These are phyloP conservation scores for Tillandsia fasciculata DNA, from an alignment of 176 grass and related monocot genomes.

Conservation along the genomic window DNA sequence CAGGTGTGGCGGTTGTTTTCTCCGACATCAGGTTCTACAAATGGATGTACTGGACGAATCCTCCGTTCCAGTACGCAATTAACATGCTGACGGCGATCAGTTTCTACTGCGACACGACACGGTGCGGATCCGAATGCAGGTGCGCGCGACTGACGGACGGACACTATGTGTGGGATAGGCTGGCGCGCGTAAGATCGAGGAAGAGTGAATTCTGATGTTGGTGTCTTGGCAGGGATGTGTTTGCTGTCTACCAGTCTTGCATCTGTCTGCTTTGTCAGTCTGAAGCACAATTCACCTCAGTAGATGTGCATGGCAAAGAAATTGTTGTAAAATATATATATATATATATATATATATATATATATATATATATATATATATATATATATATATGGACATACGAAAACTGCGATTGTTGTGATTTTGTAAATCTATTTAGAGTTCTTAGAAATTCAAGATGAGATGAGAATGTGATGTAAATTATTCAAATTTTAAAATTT, in stretches of 20 bases:
- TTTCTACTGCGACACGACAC: constrained; percentile 20
- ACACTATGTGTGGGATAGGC: constrained; percentile 27
- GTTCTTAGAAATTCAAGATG: no score
- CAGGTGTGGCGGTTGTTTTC: constrained; percentile 19
- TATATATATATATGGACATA: no score
- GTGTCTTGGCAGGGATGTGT: constrained; percentile 18
- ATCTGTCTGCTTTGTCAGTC: constrained; percentile 10
- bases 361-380: no score
- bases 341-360: no score
- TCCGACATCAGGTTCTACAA: constrained; percentile 25
- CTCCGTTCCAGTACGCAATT: constrained; percentile 22
- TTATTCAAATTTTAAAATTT: no score
- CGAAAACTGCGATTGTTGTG: no score
- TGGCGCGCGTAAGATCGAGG: constrained; percentile 5
- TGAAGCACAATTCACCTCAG: constrained; percentile 28
- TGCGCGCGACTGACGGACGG: constrained; percentile 22
- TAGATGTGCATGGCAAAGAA: not conserved
- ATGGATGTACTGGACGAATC: constrained; percentile 31
- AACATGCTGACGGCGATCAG: constrained; percentile 13
- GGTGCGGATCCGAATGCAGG: constrained; percentile 8
- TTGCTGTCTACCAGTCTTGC: constrained; percentile 1
- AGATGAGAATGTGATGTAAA: no score
- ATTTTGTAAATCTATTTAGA: no score
- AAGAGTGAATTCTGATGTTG: constrained; percentile 11
- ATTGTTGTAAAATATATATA: not conserved